Evolutionary conservation across 2,329 filamentous ascomycete species (phyloP).

Genomic region (Cytospora chrysosperma): DNA sequence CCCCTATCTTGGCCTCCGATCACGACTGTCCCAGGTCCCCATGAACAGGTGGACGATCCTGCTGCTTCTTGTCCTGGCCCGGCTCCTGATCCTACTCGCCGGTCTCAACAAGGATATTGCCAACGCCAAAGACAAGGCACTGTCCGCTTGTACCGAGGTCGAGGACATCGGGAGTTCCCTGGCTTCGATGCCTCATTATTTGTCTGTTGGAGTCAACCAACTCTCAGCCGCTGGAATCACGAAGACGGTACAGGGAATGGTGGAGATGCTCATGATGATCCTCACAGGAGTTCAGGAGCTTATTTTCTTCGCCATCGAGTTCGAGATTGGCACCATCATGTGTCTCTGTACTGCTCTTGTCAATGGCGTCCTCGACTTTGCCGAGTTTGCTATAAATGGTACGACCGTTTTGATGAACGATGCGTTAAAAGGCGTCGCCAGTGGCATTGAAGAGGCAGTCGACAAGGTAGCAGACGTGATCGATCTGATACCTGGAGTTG

Average conservation of each 20-base stretch:
- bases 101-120: constrained; percentile 72
- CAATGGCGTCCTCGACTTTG: constrained; percentile 73
- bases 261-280: constrained; percentile 73
- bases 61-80: constrained; percentile 78
- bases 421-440: constrained; percentile 51
- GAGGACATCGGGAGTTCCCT: constrained; percentile 92
- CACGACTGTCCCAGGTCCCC: constrained; percentile 93
- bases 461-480: constrained; percentile 51
- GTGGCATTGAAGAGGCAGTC: constrained; percentile 58
- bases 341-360: constrained; percentile 86
- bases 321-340: constrained; percentile 85
- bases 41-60: constrained; percentile 97
- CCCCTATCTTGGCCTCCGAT: constrained; percentile 86
- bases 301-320: constrained; percentile 87
- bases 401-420: constrained; percentile 50
- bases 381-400: constrained; percentile 41
- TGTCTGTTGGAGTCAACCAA: constrained; percentile 84
- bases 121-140: constrained; percentile 75
- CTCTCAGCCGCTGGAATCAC: constrained; percentile 79
- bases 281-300: constrained; percentile 83
- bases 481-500: constrained; percentile 23
- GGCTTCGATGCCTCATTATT: constrained; percentile 97
- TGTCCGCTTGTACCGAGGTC: constrained; percentile 86
- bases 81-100: constrained; percentile 73
- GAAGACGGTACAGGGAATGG: constrained; percentile 75